Evolutionary conservation across 345 rosid genomes (phyloP), one percentile per base, ranked within the genome.

Genomic region (Luvunga scandens): DNA sequence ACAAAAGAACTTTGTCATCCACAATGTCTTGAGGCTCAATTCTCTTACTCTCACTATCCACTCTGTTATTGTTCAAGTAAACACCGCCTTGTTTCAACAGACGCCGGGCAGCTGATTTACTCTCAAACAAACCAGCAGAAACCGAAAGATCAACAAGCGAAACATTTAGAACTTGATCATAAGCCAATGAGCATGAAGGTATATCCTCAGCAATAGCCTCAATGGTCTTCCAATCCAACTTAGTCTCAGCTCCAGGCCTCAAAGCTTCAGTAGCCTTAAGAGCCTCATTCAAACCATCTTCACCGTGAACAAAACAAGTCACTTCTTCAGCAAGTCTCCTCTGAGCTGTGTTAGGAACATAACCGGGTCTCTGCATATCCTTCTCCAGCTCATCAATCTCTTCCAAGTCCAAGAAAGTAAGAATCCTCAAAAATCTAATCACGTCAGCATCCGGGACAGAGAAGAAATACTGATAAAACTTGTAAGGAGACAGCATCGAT

Each of bases 381-480:
- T 75, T 85, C 80, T 87, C 94, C 83, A 93, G 56, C 80, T 81
- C 88, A 78, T 85, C 86, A 75, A 93, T 91, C 81, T 87, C 93
- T 77, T 88, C 90, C 80, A 93, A 79, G 62, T 88, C 84, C 87
- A 93, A 39, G 85, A 95, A 93, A 10, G 99, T 93, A 45, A 93
- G 90, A 19, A 87, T 91, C 80, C 87, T 90, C 31, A 95, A 86
- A 81, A 93, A 92, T 77, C 94, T 89, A 24, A 93, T 85, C 55
- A 95, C 87, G 82, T 95, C 99, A 7, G 82, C 85, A 63, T 95
- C 99, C 9, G 97, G 89, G 67, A 95, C 92, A n/a, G 96, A 86
- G 86, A 95, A 95, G 86, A 93, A 93, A 83, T 93, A 89, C 89
- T 95, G 98, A 81, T 93, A 95, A 76, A 95, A 95, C 83, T 91